These are phyloP conservation scores for Globisporangium lucens DNA, from an alignment of 352 stramenopile species.

Conservation along the genomic window DNA sequence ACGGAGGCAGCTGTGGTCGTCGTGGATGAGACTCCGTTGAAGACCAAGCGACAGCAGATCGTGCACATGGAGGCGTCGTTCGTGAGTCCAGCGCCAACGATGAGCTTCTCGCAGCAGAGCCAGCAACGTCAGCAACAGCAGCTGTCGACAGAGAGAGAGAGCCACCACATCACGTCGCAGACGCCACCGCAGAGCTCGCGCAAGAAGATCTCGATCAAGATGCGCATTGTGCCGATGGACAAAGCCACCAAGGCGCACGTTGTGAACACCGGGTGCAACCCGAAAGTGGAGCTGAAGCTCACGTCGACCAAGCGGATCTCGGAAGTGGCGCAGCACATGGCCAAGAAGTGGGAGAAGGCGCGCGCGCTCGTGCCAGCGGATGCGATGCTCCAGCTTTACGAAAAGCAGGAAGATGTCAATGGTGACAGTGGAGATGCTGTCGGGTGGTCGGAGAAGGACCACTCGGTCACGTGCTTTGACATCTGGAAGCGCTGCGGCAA, in stretches of 20 bases:
- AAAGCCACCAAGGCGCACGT: conserved; percentile 51
- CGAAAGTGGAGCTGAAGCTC: conserved; percentile 80
- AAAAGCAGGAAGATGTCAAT: conserved; percentile 31
- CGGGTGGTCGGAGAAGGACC: conserved; percentile 42
- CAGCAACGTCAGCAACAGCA: background rate
- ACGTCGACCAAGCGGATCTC: conserved; percentile 77
- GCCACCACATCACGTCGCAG: conserved; percentile 27
- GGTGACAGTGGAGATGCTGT: background rate
- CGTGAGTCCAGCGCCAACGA: conserved; percentile 30
- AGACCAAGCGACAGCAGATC: conserved; percentile 8
- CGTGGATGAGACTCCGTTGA: conserved; percentile 13
- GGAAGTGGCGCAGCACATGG: conserved; percentile 77
- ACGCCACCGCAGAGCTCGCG: conserved; percentile 48
- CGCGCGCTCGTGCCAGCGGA: conserved; percentile 23
- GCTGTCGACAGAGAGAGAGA: background rate
- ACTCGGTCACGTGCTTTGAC: conserved; percentile 61
- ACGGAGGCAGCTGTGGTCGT: conserved; percentile 1
- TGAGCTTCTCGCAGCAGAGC: conserved; percentile 6
- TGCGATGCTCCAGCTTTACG: conserved; percentile 48
- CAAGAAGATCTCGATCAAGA: conserved; percentile 84
- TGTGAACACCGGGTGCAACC: conserved; percentile 44
- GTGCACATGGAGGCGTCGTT: conserved; percentile 21
- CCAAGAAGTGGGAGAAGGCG: conserved; percentile 66
- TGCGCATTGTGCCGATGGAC: conserved; percentile 77
- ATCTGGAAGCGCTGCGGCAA: conserved; percentile 71